Evolutionary conservation across 1,284 basidiomycete genomes (phyloP), one percentile per base, ranked within the genome.

Genomic region (Tylopilus microsporus): DNA sequence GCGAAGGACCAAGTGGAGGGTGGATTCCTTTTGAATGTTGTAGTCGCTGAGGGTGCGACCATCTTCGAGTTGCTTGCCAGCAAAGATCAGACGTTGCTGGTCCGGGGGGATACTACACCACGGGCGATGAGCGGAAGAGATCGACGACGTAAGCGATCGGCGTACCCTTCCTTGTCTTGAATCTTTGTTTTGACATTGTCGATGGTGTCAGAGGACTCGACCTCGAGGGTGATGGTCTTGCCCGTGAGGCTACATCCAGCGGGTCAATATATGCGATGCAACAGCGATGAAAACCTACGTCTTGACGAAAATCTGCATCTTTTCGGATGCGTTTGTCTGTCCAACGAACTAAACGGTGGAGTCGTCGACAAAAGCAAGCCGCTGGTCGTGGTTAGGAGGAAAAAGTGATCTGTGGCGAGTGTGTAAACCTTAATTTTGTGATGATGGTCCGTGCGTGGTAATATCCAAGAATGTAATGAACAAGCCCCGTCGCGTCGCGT

Each of bases 121-220:
- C 30, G 15, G 10, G 12, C n/a, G 19, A 42, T 58, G 42, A 67
- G 37, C 52, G 52, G 30, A 53, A 12, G 42, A 9, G 39, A 56
- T 45, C 5, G 16, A 32, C 5, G 13, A n/a, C 18, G 32, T 16
- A 36, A 58, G 34, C 39, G 43, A 46, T 5, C 19, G 18, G 32
- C 84, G 61, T 72, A 92, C 86, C 92, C 92, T 76, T 94, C 92
- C 83, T 94, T 94, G 81, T 94, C 92, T 75, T 94, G 92, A 72
- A 95, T 95, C 79, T 95, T 95, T 74, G 90, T 84, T 82, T 95
- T 94, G 79, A 95, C 93, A 84, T 96, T 96, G 83, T 98, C 94
- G 78, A 97, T 95, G 64, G 94, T 98, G 54, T 65, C 67, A 3
- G 64, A 65, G 50, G 65, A 68, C 52, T 66, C 65, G 62, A 66